Evolutionary conservation across 1,284 basidiomycete species (phyloP), one percentile per base, ranked within the genome.

Genomic region (Sanghuangporus sanghuang): DNA sequence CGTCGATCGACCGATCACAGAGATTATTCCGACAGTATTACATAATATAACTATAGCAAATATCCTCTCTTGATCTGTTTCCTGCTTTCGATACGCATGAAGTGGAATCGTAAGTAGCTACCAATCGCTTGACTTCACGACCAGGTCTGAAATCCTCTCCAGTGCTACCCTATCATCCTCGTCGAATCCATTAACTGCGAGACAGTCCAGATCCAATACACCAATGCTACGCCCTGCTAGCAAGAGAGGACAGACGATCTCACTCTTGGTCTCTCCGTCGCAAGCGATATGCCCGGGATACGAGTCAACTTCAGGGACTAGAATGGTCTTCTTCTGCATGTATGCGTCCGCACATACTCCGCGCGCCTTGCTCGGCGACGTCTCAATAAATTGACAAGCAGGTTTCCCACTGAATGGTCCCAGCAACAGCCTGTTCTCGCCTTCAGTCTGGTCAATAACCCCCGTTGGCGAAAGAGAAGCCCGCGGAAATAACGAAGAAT

Each of bases 281-380:
- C 94, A 96, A 3, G 92, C 92, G 67, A 95, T 95, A 72, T 96
- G 94, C 0, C 93, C 92, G 0, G 92, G 91, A 71, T 94, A 95
- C 2, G 75, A 76, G 32, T 90, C 82, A 38, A 96, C 92, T 64
- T 94, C 83, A 14, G 77, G 75, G 0, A 95, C 91, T 9, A 94
- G 70, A 1, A 92, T 64, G 0, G 86, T 85, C 67, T 79, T 69
- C 52, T 73, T 73, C 60, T 78, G 78, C 9, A 86, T 67, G 72
- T 84, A 95, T 5, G 90, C 88, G 66, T 87, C 87, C 1, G 92
- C 91, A 72, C 93, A 95, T 3, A 96, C 93, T 23, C 93, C 93
- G 16, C 80, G 79, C 9, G 81, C 78, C 62, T 81, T 84, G 1
- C 80, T 83, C 1, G 81, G 79, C 2, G 79, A 72, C 39, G 85